Evolutionary conservation across 2,329 filamentous ascomycete species (phyloP), one percentile per base, ranked within the genome.

Genomic region (Exophiala spinifera): DNA sequence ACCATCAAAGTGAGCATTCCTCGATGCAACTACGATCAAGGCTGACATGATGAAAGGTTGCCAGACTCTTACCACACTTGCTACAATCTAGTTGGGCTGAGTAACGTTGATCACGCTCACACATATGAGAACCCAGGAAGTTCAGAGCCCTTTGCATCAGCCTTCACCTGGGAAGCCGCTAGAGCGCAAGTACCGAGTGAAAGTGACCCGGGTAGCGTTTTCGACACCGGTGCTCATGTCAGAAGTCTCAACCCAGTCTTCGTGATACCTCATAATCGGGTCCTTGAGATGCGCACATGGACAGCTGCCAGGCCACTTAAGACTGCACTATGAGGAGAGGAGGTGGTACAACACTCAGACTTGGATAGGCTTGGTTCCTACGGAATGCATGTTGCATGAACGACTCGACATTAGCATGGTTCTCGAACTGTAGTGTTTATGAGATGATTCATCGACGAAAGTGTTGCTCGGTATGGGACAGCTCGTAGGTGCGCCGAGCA

Each of bases 21-120:
- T 33, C 47, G 11, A 34, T 49, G 51, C 21, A 15, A 50, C 28
- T 46, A 10, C 42, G 10, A 31, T 56, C 42, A 37, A 56, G 47
- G 51, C 65, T 69, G 53, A 69, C 58, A 17, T 25, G 7, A 19
- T 4, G 36, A 20, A 21, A 91, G 88, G 65, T 78, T 79, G 57
- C 85, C 91, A 3, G 92, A 97, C 74, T 86, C 87, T 46, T 96
- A 97, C 67, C 92, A 97, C 72, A 90, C 90, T 42, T 94, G 89
- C 74, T 97, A 97, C 73, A 89, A 91, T 25, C 80, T 97, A 17
- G 85, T 87, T 19, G 92, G 92, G 4, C 77, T 97, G 62, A 94
- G 89, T 69, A 87, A 85, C 49, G 86, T 87, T 20, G 89, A 95
- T 72, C 82, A 96, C 69, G 66, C 72, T 36, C 81, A 80, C 61